These are phyloP conservation scores for Candida saitoana DNA, from an alignment of 805 yeast genomes.

Conservation along the genomic window DNA sequence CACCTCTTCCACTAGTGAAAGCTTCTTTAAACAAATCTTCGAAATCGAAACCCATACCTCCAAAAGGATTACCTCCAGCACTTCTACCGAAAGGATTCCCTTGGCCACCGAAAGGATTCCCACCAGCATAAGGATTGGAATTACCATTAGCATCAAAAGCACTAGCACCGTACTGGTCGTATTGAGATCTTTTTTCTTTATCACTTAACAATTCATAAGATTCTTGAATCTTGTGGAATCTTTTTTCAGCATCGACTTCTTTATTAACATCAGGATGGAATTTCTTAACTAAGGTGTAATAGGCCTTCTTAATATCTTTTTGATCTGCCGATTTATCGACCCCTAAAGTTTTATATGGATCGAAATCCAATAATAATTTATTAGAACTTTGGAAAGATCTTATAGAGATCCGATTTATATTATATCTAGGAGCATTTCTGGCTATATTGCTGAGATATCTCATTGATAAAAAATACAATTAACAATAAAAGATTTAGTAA, in stretches of 20 bases:
- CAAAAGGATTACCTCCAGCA: slow-evolving; percentile 47
- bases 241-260: slow-evolving; percentile 79
- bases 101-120: slow-evolving; percentile 39
- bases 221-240: slow-evolving; percentile 89
- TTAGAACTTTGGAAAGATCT: slow-evolving; percentile 42
- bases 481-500: too few species aligned
- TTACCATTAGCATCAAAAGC: slow-evolving; percentile 67
- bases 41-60: slow-evolving; percentile 48
- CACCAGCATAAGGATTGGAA: slow-evolving; percentile 44
- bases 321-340: slow-evolving; percentile 65
- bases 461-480: too few species aligned
- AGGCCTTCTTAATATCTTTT: slow-evolving; percentile 90
- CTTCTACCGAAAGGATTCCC: slow-evolving; percentile 28
- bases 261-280: slow-evolving; percentile 97
- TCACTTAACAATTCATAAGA: slow-evolving; percentile 91
- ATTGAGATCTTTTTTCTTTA: slow-evolving; percentile 79
- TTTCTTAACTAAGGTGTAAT: slow-evolving; percentile 87
- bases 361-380: slow-evolving; percentile 36
- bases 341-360: slow-evolving; percentile 85
- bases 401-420: slow-evolving; percentile 2
- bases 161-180: slow-evolving; percentile 86
- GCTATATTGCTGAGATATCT: neutral
- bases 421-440: neutral
- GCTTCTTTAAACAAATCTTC: slow-evolving; percentile 48
- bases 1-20: slow-evolving; percentile 31